Evolutionary conservation across 78 protist genomes (phyloP), one percentile per base, ranked within the genome.

Genomic region (Dictyostelium purpureum): DNA sequence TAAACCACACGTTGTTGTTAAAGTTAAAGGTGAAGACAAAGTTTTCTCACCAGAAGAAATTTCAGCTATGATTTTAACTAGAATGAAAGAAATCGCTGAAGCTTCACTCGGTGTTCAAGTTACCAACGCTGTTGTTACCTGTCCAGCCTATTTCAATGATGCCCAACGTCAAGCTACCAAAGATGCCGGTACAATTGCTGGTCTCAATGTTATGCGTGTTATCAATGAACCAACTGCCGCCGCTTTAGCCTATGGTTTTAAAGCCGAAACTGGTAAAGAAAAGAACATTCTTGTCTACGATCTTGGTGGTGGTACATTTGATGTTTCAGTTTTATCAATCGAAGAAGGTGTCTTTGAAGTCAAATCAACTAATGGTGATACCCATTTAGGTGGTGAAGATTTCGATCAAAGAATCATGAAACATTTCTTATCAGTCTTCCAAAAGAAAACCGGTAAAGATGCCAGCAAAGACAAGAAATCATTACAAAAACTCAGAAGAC

Each of bases 211-310:
- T 18, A 77, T 93, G 31, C 98, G 99, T 14, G 97, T 99, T 70
- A 95, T 99, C 92, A 99, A 99, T 98, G 99, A 99, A 97, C 99
- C 99, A 21, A 99, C 99, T 0, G 99, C 99, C 7, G 99, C 99
- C 1, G 97, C 99, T 24, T 89, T 99, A 31, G 99, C 99, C 16
- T 99, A 97, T 73, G 99, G 99, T 35, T 66, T 97, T 63, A 42
- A 63, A 14, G 42, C 71, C 1, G 33, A 3, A 14, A 65, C 40
- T 81, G 94, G 94, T 45, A 76, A 45, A 40, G 97, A 88, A 74
- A 93, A 97, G 96, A 98, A 97, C 98, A 94, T 98, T 43, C 95
- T 99, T 18, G 99, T 99, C 43, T 99, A 94, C 95, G 99, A 99
- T 76, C 94, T 99, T 12, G 96, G 96, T 66, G 99, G 99, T 26